phyloP scores from a whole-genome alignment of 1,139 yeast species.

The Yamadazyma atmosphaerica region DNA sequence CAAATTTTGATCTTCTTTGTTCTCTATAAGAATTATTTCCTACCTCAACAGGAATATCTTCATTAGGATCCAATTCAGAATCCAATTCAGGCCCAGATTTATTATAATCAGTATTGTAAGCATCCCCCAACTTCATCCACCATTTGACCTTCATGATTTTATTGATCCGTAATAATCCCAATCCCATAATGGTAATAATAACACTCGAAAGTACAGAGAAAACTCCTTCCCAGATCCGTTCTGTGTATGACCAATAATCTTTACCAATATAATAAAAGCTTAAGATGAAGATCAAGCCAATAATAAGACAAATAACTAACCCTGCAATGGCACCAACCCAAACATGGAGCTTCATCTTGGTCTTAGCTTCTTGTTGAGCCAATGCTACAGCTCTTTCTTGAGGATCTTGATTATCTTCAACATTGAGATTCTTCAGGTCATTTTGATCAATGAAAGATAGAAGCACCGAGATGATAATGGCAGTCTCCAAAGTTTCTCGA shows the following conservation, averaged over 20 bases:
- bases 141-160: slow-evolving; percentile 56
- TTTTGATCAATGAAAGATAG: slow-evolving; percentile 78
- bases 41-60: neutral
- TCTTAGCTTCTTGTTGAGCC: slow-evolving; percentile 13
- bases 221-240: slow-evolving; percentile 88
- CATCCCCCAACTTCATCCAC: slow-evolving; percentile 49
- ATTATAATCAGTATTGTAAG: slow-evolving; percentile 21
- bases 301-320: slow-evolving; percentile 65
- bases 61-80: neutral
- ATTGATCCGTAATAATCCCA: slow-evolving; percentile 80
- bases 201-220: slow-evolving; percentile 79
- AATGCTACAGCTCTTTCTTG: too few relatives aligned
- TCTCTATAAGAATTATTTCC: slow-evolving; percentile 1
- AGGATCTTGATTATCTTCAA: too few relatives aligned
- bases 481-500: slow-evolving; percentile 83
- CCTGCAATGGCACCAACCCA: slow-evolving; percentile 85
- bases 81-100: neutral
- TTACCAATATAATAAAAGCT: slow-evolving; percentile 76
- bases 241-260: slow-evolving; percentile 81
- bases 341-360: slow-evolving; percentile 60
- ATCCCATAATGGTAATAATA: slow-evolving; percentile 86
- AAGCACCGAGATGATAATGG: slow-evolving; percentile 81
- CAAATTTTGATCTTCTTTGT: slow-evolving; percentile 5
- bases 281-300: slow-evolving; percentile 75
- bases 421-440: too few relatives aligned